phyloP scores from a whole-genome alignment of 495 filamentous ascomycete genomes.

The Trichoderma asperelloides region DNA sequence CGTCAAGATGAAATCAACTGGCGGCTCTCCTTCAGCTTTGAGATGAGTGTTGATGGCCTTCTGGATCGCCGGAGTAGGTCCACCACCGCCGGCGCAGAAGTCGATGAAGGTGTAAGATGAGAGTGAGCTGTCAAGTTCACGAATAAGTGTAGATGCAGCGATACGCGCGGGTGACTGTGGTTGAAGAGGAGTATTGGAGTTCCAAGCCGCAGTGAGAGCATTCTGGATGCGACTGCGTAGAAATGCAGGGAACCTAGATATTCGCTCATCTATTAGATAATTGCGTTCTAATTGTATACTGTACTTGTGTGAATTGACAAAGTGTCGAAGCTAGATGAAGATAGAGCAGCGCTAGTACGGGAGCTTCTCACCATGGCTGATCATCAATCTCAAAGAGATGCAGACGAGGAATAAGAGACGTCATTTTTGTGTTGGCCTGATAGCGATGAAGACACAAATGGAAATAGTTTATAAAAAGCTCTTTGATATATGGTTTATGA shows the following conservation, averaged over 20 bases:
- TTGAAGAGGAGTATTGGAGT: constrained; percentile 36
- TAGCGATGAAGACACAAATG: background rate
- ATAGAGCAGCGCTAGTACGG: background rate
- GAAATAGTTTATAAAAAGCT: background rate
- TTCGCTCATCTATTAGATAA: background rate
- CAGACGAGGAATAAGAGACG: constrained; percentile 41
- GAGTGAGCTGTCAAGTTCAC: constrained; percentile 28
- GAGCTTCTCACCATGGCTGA: constrained; percentile 36
- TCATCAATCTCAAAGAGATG: constrained; percentile 50
- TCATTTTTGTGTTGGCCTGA: constrained; percentile 24
- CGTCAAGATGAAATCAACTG: constrained; percentile 56
- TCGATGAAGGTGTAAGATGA: constrained; percentile 54
- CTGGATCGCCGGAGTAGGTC: constrained; percentile 57
- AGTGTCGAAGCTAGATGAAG: background rate
- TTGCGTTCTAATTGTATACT: no score
- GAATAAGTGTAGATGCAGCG: constrained; percentile 38
- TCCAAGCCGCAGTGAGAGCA: constrained; percentile 43
- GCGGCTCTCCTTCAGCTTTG: constrained; percentile 13
- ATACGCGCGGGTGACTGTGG: constrained; percentile 34
- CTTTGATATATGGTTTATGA: background rate
- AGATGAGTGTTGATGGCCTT: constrained; percentile 40
- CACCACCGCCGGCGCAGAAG: constrained; percentile 67
- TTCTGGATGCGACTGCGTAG: constrained; percentile 43
- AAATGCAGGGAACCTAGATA: constrained; percentile 41
- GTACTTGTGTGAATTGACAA: background rate